Evolutionary conservation across 1,284 basidiomycete species (phyloP).

Genomic region (Leccinum angustisporum): DNA sequence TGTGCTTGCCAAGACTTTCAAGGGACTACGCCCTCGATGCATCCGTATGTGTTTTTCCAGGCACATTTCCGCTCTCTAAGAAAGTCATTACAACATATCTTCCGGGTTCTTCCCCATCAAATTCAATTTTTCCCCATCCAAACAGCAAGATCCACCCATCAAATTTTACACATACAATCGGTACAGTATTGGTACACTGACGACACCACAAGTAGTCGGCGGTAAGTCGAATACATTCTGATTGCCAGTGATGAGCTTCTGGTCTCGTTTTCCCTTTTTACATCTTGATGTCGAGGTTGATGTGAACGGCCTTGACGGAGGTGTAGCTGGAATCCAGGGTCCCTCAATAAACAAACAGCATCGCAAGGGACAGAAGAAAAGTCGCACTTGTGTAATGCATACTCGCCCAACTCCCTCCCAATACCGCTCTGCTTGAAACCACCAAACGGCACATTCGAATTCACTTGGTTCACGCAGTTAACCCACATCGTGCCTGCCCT

Average conservation of each 20-base stretch:
- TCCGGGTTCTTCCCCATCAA: not conserved
- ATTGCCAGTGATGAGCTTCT: not conserved
- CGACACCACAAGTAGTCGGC: no score
- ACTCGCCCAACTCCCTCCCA: slow-evolving; percentile 84
- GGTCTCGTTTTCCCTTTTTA: slow-evolving; percentile 8
- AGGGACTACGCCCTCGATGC: no score
- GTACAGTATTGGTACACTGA: not conserved
- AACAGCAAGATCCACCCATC: not conserved
- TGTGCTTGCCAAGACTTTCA: not conserved
- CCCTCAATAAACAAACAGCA: slow-evolving; percentile 1
- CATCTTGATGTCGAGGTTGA: slow-evolving; percentile 56
- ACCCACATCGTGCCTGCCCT: slow-evolving; percentile 85
- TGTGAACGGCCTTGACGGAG: slow-evolving; percentile 78
- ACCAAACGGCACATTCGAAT: slow-evolving; percentile 77
- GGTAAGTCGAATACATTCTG: slow-evolving; percentile 2
- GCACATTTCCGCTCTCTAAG: not conserved
- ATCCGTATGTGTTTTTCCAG: not conserved
- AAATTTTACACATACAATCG: not conserved
- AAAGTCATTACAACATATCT: not conserved
- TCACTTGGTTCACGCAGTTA: slow-evolving; percentile 73
- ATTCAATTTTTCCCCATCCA: not conserved
- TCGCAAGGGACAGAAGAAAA: slow-evolving; percentile 1
- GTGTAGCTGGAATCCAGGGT: not conserved
- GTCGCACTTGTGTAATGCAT: slow-evolving; percentile 68
- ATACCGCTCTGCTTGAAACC: slow-evolving; percentile 88